Evolutionary conservation across 2,329 filamentous ascomycete genomes (phyloP), one percentile per base, ranked within the genome.

Genomic region (Botrytis pseudocinerea): DNA sequence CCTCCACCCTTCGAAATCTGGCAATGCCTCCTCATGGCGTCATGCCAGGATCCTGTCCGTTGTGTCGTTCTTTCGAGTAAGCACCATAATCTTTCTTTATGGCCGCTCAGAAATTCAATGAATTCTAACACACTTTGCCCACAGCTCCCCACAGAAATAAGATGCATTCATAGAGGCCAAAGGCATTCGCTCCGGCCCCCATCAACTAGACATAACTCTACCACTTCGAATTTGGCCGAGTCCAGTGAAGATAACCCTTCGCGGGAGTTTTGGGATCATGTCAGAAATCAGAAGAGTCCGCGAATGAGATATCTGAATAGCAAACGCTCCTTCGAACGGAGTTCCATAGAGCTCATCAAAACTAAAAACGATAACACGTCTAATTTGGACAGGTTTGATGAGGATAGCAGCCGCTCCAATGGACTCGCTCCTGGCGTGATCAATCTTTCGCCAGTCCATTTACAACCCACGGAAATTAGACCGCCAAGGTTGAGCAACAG

Each of bases 1-100:
- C 75, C 71, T 76, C 71, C 75, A 72, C 74, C 71, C 75, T 72
- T 79, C 74, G 74, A 80, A 72, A 79, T 72, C 75, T 74, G 76
- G 76, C 74, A 75, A 71, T 72, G 74, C 75, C 75, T 75, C 74
- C 69, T 71, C 72, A 65, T 69, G 42, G 65, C 57, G 64, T 65
- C 44, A 66, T 68, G 38, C 64, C 60, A 69, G 69, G 40, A 61
- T 59, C 32, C 51, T 57, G 42, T 51, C 61, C 32, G 22, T 46
- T 71, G 25, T 62, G 8, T 35, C 40, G 20, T 32, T 66, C 59
- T 42, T 60, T 54, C 18, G 44, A 59, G 70, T 72, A 71, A 51
- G 69, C 32, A 54, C 22, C 1, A 32, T 4, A 28, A 28, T 38
- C 40, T 22, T 40, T 40, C 65, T 25, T 12, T 5, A 42, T 20